Percentiles rank a stretch among this genome's conserved stretches.
Evolutionary conservation across 108 stramenopile genomes (phyloP).

Genomic region (Stephanodiscus triporus): DNA sequence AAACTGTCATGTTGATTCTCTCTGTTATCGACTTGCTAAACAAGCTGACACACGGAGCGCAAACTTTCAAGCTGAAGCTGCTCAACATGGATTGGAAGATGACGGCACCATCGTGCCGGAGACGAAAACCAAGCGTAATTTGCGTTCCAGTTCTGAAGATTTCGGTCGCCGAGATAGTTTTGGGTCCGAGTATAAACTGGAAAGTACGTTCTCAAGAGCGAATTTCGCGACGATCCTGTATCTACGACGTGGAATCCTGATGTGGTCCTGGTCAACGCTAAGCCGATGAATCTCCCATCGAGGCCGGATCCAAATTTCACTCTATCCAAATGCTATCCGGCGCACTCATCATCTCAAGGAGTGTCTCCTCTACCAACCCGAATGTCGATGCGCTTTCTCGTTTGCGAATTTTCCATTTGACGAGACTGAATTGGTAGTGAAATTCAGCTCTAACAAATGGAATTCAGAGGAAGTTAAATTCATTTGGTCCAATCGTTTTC

Average conservation of each 20-base stretch:
- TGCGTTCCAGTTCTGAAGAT: not conserved
- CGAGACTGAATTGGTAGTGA: slow-evolving; percentile 43
- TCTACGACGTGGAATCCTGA: slow-evolving; percentile 44
- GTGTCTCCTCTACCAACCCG: slow-evolving; percentile 45
- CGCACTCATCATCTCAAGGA: slow-evolving; percentile 28
- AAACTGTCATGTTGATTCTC: slow-evolving; percentile 37
- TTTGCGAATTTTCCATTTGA: slow-evolving; percentile 48
- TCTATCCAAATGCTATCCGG: slow-evolving; percentile 40
- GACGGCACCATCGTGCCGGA: slow-evolving; percentile 47
- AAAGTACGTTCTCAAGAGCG: slow-evolving; percentile 25
- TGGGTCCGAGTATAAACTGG: slow-evolving; percentile 11
- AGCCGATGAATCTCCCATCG: slow-evolving; percentile 34
- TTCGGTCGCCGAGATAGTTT: not conserved
- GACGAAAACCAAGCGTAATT: slow-evolving; percentile 25
- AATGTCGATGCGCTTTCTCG: slow-evolving; percentile 46
- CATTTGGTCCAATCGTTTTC: slow-evolving; percentile 35
- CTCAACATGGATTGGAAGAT: slow-evolving; percentile 47
- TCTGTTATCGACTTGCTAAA: slow-evolving; percentile 42
- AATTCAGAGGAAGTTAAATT: slow-evolving; percentile 40
- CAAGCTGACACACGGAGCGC: slow-evolving; percentile 40
- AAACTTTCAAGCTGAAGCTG: slow-evolving; percentile 36
- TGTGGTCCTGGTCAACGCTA: slow-evolving; percentile 37
- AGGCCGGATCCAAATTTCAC: slow-evolving; percentile 36
- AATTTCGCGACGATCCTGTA: slow-evolving; percentile 21
- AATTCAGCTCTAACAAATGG: slow-evolving; percentile 47